phyloP scores from a whole-genome alignment of 352 stramenopile genomes.

The Globisporangium cylindrosporum region DNA sequence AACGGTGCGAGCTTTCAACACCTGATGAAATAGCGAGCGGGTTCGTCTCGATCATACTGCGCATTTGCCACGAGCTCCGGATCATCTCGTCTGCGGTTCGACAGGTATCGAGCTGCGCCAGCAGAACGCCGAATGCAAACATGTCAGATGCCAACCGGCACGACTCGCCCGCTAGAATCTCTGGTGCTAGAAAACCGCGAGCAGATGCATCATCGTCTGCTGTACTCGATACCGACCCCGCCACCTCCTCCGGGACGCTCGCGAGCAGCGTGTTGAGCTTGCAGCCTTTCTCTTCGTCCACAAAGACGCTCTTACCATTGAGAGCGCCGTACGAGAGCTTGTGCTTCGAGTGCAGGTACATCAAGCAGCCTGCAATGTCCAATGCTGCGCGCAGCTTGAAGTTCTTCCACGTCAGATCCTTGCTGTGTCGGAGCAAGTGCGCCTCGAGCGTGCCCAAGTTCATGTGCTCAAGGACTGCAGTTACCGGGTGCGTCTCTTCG shows the following conservation, averaged over 20 bases:
- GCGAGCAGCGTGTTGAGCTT: constrained; percentile 78
- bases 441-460: constrained; percentile 63
- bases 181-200: constrained; percentile 51
- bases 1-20: constrained; percentile 25
- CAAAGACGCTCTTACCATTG: constrained; percentile 65
- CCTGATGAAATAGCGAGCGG: constrained; percentile 24
- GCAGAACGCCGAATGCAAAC: constrained; percentile 71
- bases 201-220: constrained; percentile 15
- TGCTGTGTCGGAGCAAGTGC: constrained; percentile 33
- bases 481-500: constrained; percentile 57
- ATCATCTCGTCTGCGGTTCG: constrained; percentile 67
- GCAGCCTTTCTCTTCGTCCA: constrained; percentile 69
- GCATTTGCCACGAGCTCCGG: constrained; percentile 49
- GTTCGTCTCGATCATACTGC: constrained; percentile 32
- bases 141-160: constrained; percentile 57
- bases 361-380: constrained; percentile 61
- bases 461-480: constrained; percentile 70
- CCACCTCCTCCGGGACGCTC: constrained; percentile 39
- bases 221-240: neutral
- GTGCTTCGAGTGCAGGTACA: constrained; percentile 77
- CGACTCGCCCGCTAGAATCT: constrained; percentile 46
- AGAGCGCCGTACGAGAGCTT: constrained; percentile 71
- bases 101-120: constrained; percentile 55
- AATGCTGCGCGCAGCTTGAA: constrained; percentile 76
- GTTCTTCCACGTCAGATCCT: constrained; percentile 61